A percentile compares a stretch with the other conserved stretches of the same genome.
Conservation (phyloP, 768 basidiomycete genomes). For the Rhizopogon vesiculosus region DNA sequence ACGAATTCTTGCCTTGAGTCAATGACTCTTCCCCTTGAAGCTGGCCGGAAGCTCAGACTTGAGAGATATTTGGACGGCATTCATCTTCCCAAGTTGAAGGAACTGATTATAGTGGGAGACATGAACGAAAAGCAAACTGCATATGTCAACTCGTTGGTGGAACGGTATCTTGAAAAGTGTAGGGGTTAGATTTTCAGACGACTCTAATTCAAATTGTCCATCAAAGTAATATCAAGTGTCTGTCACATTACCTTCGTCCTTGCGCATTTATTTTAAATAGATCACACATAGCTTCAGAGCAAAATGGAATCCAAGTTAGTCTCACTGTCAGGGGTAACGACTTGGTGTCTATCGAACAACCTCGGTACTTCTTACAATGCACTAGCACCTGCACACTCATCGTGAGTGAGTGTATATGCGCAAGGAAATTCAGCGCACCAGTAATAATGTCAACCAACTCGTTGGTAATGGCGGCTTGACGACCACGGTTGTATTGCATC, state of each 20-base stretch:
- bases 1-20: no score
- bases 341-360: slow-evolving; percentile 11
- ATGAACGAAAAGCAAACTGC: no score
- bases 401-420: background rate
- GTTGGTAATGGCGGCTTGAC: slow-evolving; percentile 96
- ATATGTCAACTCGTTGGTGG: no score
- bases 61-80: no score
- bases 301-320: slow-evolving; percentile 14
- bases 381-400: slow-evolving; percentile 37
- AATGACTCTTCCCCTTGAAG: no score
- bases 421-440: slow-evolving; percentile 43
- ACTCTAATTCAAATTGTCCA: no score
- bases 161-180: no score
- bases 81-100: no score
- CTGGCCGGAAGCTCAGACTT: no score
- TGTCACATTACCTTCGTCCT: background rate
- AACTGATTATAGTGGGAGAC: no score
- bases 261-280: background rate
- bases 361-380: slow-evolving; percentile 32
- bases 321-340: slow-evolving; percentile 14
- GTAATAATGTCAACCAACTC: slow-evolving; percentile 92
- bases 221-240: background rate
- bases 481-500: slow-evolving; percentile 98
- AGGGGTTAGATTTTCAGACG: no score
- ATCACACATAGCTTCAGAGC: background rate